Conservation (phyloP, 352 stramenopile genomes). For the Albugo laibachii region DNA sequence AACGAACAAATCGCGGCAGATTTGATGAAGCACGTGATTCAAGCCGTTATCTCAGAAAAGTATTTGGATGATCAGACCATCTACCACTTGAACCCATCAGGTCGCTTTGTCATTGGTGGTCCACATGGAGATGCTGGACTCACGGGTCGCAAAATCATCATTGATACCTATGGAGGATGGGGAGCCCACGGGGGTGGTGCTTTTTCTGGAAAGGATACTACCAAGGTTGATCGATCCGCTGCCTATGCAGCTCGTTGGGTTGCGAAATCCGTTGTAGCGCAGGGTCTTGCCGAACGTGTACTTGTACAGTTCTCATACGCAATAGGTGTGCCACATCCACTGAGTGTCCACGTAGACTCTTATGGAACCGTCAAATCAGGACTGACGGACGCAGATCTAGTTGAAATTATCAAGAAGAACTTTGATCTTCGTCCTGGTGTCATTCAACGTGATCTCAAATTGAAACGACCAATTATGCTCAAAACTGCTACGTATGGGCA, state of each 20-base stretch:
- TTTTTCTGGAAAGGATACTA: constrained; percentile 98
- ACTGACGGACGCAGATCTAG: constrained; percentile 91
- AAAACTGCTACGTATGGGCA: constrained; percentile 98
- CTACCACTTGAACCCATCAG: constrained; percentile 98
- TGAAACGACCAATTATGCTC: constrained; percentile 94
- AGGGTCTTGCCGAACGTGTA: constrained; percentile 85
- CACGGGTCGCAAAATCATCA: constrained; percentile 98
- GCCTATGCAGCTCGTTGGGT: constrained; percentile 98
- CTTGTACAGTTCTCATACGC: constrained; percentile 97
- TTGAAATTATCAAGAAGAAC: constrained; percentile 98
- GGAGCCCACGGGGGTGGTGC: constrained; percentile 95
- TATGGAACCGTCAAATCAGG: constrained; percentile 94
- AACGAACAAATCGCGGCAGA: constrained; percentile 97
- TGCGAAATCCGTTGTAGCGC: constrained; percentile 94
- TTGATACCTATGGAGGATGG: constrained; percentile 99
- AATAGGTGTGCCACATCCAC: constrained; percentile 93
- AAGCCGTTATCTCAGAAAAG: constrained; percentile 95
- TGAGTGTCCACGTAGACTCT: constrained; percentile 95
- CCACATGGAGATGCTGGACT: constrained; percentile 97
- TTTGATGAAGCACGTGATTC: constrained; percentile 98
- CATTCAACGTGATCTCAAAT: constrained; percentile 95
- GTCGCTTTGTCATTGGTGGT: constrained; percentile 97
- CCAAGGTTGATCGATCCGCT: constrained; percentile 97
- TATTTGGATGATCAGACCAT: constrained; percentile 99
- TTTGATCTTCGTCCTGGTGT: constrained; percentile 96